A percentile compares a stretch with the other conserved stretches of the same genome.
These are phyloP conservation scores for Penicillium italicum DNA, from an alignment of 2,329 filamentous ascomycete species.

Conservation along the genomic window DNA sequence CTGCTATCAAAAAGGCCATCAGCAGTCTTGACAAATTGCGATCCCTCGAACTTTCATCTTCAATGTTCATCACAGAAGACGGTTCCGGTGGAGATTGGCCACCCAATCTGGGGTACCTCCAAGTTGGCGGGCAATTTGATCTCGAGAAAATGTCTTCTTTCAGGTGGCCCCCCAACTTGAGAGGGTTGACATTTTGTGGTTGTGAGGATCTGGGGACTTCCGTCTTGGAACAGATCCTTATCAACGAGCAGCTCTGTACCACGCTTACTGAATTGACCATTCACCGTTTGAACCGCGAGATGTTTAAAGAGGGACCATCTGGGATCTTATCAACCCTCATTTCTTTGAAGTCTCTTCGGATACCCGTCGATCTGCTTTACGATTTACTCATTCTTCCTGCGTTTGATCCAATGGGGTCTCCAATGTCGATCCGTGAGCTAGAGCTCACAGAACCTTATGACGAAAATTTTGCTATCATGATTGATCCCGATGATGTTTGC, in stretches of 20 bases:
- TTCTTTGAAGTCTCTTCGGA: background rate
- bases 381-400: background rate
- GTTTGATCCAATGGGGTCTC: background rate
- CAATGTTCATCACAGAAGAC: slow-evolving; percentile 7
- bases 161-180: slow-evolving; percentile 7
- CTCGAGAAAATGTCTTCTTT: slow-evolving; percentile 1
- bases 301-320: background rate
- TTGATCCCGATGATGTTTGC: background rate
- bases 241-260: slow-evolving; percentile 5
- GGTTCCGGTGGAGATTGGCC: slow-evolving; percentile 7
- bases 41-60: slow-evolving; percentile 43
- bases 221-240: background rate
- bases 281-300: background rate
- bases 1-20: slow-evolving; percentile 50
- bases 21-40: slow-evolving; percentile 45
- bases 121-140: slow-evolving; percentile 6
- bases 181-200: background rate
- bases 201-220: background rate
- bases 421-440: background rate
- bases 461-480: background rate
- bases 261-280: background rate
- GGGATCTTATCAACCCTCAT: background rate
- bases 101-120: background rate
- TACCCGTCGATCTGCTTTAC: slow-evolving; percentile 3
- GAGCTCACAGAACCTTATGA: background rate